Base-by-base conservation (phyloP, 108 stramenopile genomes). In the Cyclotella sp. region DNA sequence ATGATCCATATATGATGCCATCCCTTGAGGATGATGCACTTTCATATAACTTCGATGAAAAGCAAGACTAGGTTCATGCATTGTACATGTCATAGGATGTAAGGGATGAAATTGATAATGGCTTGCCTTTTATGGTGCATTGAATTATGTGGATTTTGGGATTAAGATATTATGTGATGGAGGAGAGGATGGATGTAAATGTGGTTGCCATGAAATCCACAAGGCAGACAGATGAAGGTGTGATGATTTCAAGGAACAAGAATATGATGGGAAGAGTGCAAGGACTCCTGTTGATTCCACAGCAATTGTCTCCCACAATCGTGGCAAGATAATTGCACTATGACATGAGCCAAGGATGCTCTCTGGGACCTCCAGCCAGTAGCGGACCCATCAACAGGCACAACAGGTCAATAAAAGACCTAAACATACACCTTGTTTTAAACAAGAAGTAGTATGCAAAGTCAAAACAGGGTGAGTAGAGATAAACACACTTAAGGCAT, bases 1-100 rank as follows among this genome's bases (percentile, higher is more conserved):
- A n/a, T n/a, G n/a, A n/a, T 64, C 79, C 79, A 80, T 44, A 80
- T 69, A 41, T 80, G 79, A 8, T 72, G 59, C 79, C 79, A 80
- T 5, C 68, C 72, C 43, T 81, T 73, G 19, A 81, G 29, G 11
- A 81, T 81, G 73, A 81, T 70, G 69, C 80, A 81, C 54, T 71
- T 81, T 49, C 69, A 52, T 12, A 81, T n/a, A 9, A 81, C 10
- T 49, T 75, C 70, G 16, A 65, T 49, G 11, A 75, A 4, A 6
- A 75, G 39, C 15, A 63, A 61, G 10, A 70, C 27, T 27, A 75
- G 12, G 16, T 55, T 19, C 63, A 81, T 54, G 13, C 62, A 53
- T 28, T 46, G 66, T 18, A 60, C 1, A 45, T 79, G 78, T 34
- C 69, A 51, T 40, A 79, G 41, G 34, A 72, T 52, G 51, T 79